Evolutionary conservation across 2,329 filamentous ascomycete species (phyloP).

Genomic region (Curvularia spicifera): DNA sequence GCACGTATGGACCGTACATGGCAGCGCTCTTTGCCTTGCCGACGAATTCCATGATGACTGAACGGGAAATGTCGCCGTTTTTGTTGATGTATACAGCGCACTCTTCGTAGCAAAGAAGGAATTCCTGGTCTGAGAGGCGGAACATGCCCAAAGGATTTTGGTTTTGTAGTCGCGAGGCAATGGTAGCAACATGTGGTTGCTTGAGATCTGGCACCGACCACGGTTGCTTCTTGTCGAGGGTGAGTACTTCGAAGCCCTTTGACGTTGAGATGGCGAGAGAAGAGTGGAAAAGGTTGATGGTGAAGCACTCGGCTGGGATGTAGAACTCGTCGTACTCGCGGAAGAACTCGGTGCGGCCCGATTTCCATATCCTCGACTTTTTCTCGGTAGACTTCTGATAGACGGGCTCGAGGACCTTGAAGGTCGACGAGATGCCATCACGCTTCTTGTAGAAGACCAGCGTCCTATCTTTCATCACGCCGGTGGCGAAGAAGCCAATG

Average conservation of each 20-base stretch:
- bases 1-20: constrained; percentile 87
- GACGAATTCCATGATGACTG: constrained; percentile 98
- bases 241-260: constrained; percentile 94
- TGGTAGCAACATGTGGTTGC: constrained; percentile 78
- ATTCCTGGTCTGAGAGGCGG: constrained; percentile 78
- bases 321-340: constrained; percentile 99
- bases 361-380: constrained; percentile 71
- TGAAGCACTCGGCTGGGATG: constrained; percentile 92
- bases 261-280: constrained; percentile 90
- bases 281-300: constrained; percentile 94
- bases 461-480: constrained; percentile 94
- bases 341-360: constrained; percentile 90
- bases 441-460: constrained; percentile 97
- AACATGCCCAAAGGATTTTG: constrained; percentile 96
- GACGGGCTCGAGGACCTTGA: constrained; percentile 96
- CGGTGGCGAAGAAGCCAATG: constrained; percentile 94
- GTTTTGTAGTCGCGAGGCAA: constrained; percentile 80
- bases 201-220: constrained; percentile 91
- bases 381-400: constrained; percentile 91
- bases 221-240: constrained; percentile 94
- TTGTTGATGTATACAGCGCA: constrained; percentile 98
- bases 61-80: constrained; percentile 91
- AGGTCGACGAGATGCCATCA: constrained; percentile 88
- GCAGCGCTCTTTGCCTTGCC: constrained; percentile 87
- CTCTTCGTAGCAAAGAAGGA: constrained; percentile 91